Evolutionary conservation across 148 eudicot genomes (phyloP), one percentile per base, ranked within the genome.

Genomic region (Limonium bicolor): DNA sequence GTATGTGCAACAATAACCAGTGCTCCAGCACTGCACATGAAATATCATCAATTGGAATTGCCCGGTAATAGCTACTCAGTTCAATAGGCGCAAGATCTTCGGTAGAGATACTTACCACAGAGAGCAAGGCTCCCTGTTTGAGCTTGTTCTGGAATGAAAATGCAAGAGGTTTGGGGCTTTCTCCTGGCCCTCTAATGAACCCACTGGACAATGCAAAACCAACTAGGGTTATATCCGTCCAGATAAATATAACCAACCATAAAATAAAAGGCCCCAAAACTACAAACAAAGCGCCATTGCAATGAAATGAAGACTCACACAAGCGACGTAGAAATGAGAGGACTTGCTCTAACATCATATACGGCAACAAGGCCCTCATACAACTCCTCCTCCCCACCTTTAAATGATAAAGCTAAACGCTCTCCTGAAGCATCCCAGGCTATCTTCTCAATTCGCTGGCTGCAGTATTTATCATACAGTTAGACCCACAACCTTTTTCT

Each of bases 341-440:
- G 86, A 65, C 78, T 61, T 60, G 87, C 78, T 50, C 64, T 81
- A 42, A 90, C 78, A 62, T 90, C 95, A 58, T 75, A 90, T 47
- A 90, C 41, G 41, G 95, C 99, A 50, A 90, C 55, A 43, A 90
- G 95, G 49, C 99, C 95, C 59, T 63, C 65, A 76, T 80, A 90
- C 55, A 64, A 49, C n/a, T n/a, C n/a, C 35, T 85, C 95, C 54
- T 78, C 82, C 27, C 93, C 99, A 41, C 73, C 88, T 75, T 65
- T 80, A 39, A 66, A 90, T 12, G 99, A 80, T 21, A 90, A 20
- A 30, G 95, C 95, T 48, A 90, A 59, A 41, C 99, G 79, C 66
- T 90, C 99, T 51, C 99, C 99, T 24, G 95, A 84, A 71, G 69
- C 87, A 67, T 90, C 99, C 99, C 99, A 90, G 28, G 99, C 88